Base-by-base conservation (phyloP, 805 yeast species). In the Isabelozyma pseudorhagii region DNA sequence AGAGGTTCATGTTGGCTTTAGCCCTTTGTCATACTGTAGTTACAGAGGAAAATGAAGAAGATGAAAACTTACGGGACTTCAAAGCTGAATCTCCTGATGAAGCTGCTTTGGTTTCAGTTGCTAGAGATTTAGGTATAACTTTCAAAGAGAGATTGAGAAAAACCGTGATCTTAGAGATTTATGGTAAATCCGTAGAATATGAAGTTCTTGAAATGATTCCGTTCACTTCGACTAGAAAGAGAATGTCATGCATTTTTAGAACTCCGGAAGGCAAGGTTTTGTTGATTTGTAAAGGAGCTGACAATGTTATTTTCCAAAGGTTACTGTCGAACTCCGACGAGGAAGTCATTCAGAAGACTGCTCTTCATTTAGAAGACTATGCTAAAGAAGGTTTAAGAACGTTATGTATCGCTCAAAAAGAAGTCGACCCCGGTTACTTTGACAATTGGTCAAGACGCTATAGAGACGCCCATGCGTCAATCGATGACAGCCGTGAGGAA, bases 81-180 rank as follows among this genome's bases (percentile, higher is more conserved):
- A 85, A 86, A 58, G 92, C 93, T 1, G 92, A 87, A 61, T 85
- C 91, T 8, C 96, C 96, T 0, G 96, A 87, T 69, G 96, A 87
- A 63, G 82, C 85, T 40, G 92, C 94, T 0, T 73, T 87, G 47
- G 93, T 88, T n/a, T 74, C 85, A 1, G 84, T 80, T 43, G 93
- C 93, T 1, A 72, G 88, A 46, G 93, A 86, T 61, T 57, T 87
- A 29, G 96, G 96, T 8, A 76, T 83, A 55, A 83, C 80, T 0
- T 80, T 85, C 61, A 66, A 76, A 18, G 85, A 79, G 41, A 72
- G 83, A 42, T 74, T 75, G 17, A 74, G 86, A 61, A 74, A 74
- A 39, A 71, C 77, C 3, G 69, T 83, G 38, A 54, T 66, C 0
- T 51, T 80, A 45, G 70, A 71, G 5, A 61, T 74, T 2, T 78